Percentiles rank a stretch among this genome's conserved stretches.
Evolutionary conservation across 306 rosid species (phyloP).

Genomic region (Hippophae gyantsensis): DNA sequence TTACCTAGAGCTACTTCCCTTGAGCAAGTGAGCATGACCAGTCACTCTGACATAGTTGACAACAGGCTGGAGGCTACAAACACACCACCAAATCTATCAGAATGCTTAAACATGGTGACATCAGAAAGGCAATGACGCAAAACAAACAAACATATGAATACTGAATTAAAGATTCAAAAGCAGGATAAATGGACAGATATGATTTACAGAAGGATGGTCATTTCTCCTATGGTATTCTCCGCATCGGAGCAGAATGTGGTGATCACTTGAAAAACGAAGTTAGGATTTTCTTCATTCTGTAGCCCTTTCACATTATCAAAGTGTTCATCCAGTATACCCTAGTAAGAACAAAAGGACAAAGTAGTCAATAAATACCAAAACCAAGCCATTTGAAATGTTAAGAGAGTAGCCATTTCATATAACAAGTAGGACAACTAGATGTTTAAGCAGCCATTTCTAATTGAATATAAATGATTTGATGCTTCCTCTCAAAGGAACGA

Average conservation of each 20-base stretch:
- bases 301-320: background rate
- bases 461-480: too few relatives aligned
- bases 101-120: background rate
- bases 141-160: background rate
- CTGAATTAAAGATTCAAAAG: background rate
- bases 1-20: conserved; percentile 5
- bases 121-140: background rate
- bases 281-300: background rate
- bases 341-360: too few relatives aligned
- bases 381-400: too few relatives aligned
- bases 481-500: too few relatives aligned
- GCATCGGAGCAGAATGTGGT: background rate
- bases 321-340: conserved; percentile 2
- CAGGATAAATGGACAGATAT: background rate
- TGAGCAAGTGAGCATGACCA: background rate
- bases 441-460: too few relatives aligned
- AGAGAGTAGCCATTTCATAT: too few relatives aligned
- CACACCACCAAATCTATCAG: background rate
- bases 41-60: background rate
- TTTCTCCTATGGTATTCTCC: background rate
- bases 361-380: too few relatives aligned
- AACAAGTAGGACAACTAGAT: too few relatives aligned
- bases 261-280: background rate
- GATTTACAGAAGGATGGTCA: background rate
- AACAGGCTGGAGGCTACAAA: background rate